Base-by-base conservation (phyloP, 2,329 filamentous ascomycete species). In the Cadophora malorum region DNA sequence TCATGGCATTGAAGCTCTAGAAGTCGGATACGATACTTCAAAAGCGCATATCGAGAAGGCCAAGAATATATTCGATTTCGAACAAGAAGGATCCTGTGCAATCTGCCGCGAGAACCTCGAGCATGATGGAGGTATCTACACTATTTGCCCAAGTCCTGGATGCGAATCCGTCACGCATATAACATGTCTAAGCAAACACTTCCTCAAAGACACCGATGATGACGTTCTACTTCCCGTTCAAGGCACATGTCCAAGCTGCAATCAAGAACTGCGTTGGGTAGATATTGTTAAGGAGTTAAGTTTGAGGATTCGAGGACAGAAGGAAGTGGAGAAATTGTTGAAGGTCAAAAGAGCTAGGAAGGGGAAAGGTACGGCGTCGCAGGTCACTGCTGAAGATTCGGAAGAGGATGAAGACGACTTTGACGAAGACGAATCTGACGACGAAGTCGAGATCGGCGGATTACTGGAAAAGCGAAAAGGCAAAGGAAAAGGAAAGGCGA, bases 261-360 rank as follows among this genome's bases (percentile, higher is more conserved):
- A 83, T 0, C 82, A 82, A 0, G 79, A 82, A 4, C 80, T 94
- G 1, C 78, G 83, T 62, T 98, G 95, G 95, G 83, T 84, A 0
- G 86, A 91, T 59, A 87, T 97, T 80, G 91, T 96, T 81, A 94
- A 89, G 76, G 94, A 97, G 77, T 79, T 97, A 73, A 96, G 86
- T 62, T 80, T 97, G 60, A 85, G 95, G 38, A 82, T 87, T 45
- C 85, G 92, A 28, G 94, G 91, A 0, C 79, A 84, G 65, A 90
- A 91, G 67, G 90, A 94, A 71, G 81, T 94, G 0, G 85, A 89
- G 50, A 88, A 88, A 72, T 74, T 97, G 31, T 83, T 93, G 73
- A 92, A 88, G 77, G 80, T 52, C 0, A 76, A 72, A 41, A 69
- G 71, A 64, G 64, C 45, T 0, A 49, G 50, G 14, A 71, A 72